These are phyloP conservation scores for Przewalskia tangutica DNA, from an alignment of 257 asterid genomes.

Conservation along the genomic window DNA sequence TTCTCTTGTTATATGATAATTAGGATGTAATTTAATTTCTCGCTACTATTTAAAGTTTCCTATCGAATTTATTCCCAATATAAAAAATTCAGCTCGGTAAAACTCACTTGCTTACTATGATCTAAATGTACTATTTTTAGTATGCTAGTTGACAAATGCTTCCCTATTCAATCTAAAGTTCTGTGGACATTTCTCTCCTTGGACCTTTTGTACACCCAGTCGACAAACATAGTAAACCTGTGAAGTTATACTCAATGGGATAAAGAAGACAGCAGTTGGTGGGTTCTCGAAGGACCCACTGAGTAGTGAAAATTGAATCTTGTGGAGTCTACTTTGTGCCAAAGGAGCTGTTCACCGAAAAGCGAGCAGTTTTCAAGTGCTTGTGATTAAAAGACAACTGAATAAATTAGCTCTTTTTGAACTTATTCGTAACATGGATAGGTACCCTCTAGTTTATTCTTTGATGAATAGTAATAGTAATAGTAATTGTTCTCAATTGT, in stretches of 20 bases:
- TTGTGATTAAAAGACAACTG: neutral
- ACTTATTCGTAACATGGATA: neutral
- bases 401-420: neutral
- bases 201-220: neutral
- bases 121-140: neutral
- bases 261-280: too few relatives aligned
- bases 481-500: neutral
- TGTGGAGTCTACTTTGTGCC: neutral
- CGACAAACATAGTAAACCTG: neutral
- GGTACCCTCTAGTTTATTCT: neutral
- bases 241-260: neutral
- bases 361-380: neutral
- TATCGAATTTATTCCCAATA: neutral
- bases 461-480: neutral
- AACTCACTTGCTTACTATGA: neutral
- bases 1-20: neutral
- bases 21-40: neutral
- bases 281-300: neutral
- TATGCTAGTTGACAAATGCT: neutral
- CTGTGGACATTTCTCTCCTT: neutral
- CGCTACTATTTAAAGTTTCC: neutral
- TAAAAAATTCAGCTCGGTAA: neutral
- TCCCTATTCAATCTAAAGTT: neutral
- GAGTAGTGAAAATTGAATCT: neutral
- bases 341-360: neutral